A percentile compares a stretch with the other conserved stretches of the same genome.
These are phyloP conservation scores for Lagenaria siceraria DNA, from an alignment of 306 rosid species.

Conservation along the genomic window DNA sequence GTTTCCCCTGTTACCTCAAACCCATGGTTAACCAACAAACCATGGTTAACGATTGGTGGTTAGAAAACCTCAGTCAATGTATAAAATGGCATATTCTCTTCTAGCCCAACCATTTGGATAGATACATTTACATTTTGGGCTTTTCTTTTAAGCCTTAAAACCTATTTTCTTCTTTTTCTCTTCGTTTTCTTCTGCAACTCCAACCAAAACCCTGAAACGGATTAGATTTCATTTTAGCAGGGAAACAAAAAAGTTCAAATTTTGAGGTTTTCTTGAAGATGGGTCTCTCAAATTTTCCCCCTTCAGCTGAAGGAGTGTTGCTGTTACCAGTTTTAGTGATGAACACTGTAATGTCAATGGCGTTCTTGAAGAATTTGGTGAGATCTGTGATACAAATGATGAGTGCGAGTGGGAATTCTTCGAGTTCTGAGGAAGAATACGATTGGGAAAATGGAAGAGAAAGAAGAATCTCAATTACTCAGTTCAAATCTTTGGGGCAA, in stretches of 20 bases:
- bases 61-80: neutral
- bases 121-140: neutral
- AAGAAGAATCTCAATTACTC: constrained; percentile 40
- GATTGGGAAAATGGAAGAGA: constrained; percentile 20
- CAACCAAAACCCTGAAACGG: neutral
- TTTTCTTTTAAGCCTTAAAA: neutral
- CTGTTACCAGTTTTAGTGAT: constrained; percentile 44
- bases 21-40: constrained; percentile 11
- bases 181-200: neutral
- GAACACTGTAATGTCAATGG: constrained; percentile 46
- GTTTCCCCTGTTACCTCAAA: neutral
- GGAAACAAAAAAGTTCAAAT: neutral
- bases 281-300: constrained; percentile 63
- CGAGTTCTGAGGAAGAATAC: constrained; percentile 16
- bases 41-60: constrained; percentile 18
- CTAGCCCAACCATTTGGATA: neutral
- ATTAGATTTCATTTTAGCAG: neutral
- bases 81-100: neutral
- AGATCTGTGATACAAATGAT: constrained; percentile 43
- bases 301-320: constrained; percentile 24
- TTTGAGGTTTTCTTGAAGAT: constrained; percentile 11
- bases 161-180: neutral
- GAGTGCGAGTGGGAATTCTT: constrained; percentile 10
- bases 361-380: constrained; percentile 46
- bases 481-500: constrained; percentile 34